These are phyloP conservation scores for Monosporascus sp. DNA, from an alignment of 2,329 filamentous ascomycete genomes.

Conservation along the genomic window DNA sequence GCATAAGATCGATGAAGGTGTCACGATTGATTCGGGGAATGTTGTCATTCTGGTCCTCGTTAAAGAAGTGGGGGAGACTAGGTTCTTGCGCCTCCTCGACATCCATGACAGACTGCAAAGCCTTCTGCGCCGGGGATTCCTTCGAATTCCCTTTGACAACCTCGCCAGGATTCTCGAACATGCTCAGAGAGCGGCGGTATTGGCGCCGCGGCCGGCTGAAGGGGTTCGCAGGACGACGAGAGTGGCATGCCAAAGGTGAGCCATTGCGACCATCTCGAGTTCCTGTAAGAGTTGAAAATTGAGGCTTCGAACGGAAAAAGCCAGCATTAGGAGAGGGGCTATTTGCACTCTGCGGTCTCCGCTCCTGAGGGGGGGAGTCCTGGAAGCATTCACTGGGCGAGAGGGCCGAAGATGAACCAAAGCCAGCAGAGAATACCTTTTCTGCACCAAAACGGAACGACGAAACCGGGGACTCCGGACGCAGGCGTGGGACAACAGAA, in stretches of 20 bases:
- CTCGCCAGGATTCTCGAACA: slow-evolving; percentile 92
- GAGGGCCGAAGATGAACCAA: slow-evolving; percentile 52
- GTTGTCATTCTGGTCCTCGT: slow-evolving; percentile 74
- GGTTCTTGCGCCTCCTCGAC: slow-evolving; percentile 71
- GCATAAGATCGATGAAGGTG: slow-evolving; percentile 80
- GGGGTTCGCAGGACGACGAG: slow-evolving; percentile 67
- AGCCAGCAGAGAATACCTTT: slow-evolving; percentile 16
- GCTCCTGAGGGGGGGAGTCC: slow-evolving; percentile 71
- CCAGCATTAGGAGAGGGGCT: slow-evolving; percentile 51
- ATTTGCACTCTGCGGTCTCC: slow-evolving; percentile 54
- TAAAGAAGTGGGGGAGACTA: slow-evolving; percentile 76
- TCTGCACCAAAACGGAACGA: slow-evolving; percentile 68
- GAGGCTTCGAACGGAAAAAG: slow-evolving; percentile 58
- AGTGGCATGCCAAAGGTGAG: slow-evolving; percentile 67
- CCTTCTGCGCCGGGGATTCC: slow-evolving; percentile 46
- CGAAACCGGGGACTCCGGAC: slow-evolving; percentile 61
- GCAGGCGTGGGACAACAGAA: slow-evolving; percentile 54
- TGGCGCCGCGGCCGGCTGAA: slow-evolving; percentile 77
- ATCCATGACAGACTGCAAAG: slow-evolving; percentile 73
- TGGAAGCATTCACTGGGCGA: slow-evolving; percentile 77
- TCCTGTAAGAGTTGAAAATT: slow-evolving; percentile 55
- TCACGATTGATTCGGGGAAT: slow-evolving; percentile 80
- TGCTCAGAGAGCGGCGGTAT: slow-evolving; percentile 88
- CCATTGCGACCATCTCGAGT: slow-evolving; percentile 57
- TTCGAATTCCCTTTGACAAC: slow-evolving; percentile 75